These are phyloP conservation scores for Bacterosira constricta DNA, from an alignment of 108 stramenopile genomes.

Conservation along the genomic window DNA sequence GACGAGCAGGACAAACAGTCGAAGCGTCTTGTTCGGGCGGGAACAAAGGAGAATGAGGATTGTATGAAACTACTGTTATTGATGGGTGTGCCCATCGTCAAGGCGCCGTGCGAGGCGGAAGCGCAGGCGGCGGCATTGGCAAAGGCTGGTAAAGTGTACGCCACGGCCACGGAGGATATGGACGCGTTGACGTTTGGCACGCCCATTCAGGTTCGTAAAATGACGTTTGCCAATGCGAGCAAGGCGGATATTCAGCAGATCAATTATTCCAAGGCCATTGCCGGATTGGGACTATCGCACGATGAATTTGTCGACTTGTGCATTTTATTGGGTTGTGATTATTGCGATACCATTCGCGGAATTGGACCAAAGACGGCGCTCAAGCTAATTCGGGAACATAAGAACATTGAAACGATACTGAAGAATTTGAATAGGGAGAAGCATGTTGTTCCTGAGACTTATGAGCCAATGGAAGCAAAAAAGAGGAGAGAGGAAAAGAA, in stretches of 20 bases:
- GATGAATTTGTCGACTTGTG: slow-evolving; percentile 99
- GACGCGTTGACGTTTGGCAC: slow-evolving; percentile 97
- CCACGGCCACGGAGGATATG: slow-evolving; percentile 99
- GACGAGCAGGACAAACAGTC: slow-evolving; percentile 89
- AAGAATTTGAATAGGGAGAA: slow-evolving; percentile 76
- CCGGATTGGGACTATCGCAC: slow-evolving; percentile 89
- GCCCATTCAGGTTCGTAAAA: slow-evolving; percentile 89
- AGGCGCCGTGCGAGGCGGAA: slow-evolving; percentile 98
- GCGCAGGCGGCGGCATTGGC: slow-evolving; percentile 96
- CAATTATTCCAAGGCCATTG: slow-evolving; percentile 87
- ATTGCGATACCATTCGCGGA: slow-evolving; percentile 94
- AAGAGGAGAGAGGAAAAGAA: slow-evolving; percentile 47
- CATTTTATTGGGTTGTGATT: slow-evolving; percentile 98
- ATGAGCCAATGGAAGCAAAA: slow-evolving; percentile 66
- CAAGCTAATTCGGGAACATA: slow-evolving; percentile 88
- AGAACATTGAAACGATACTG: slow-evolving; percentile 88
- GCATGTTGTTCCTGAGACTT: slow-evolving; percentile 80
- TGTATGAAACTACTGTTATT: slow-evolving; percentile 82
- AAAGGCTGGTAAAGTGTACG: slow-evolving; percentile 89
- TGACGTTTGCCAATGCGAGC: slow-evolving; percentile 85
- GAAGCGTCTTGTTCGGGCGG: slow-evolving; percentile 85
- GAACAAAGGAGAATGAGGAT: slow-evolving; percentile 91
- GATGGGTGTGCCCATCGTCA: slow-evolving; percentile 97
- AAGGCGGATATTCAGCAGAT: slow-evolving; percentile 84
- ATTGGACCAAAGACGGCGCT: slow-evolving; percentile 98